phyloP scores from a whole-genome alignment of 2,329 filamentous ascomycete genomes.

The Stagonosporopsis vannaccii region DNA sequence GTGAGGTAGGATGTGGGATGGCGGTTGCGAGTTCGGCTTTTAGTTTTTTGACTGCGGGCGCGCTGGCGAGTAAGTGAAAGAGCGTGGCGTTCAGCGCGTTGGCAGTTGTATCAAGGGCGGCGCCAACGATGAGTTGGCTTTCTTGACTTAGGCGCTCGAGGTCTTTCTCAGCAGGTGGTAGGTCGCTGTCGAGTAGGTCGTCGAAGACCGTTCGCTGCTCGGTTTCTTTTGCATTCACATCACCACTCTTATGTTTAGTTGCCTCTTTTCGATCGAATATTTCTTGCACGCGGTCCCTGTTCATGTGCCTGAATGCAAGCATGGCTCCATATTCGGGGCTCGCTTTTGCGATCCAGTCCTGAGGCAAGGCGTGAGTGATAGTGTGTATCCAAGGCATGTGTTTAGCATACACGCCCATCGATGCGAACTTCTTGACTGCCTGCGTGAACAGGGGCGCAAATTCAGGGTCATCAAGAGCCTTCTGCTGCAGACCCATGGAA shows the following conservation, averaged over 20 bases:
- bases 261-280: neutral
- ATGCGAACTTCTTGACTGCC: conserved; percentile 1
- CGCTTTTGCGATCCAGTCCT: neutral
- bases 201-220: conserved; percentile 1
- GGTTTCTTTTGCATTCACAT: neutral
- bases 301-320: neutral
- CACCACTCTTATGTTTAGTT: neutral
- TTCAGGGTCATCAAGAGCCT: neutral
- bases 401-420: neutral
- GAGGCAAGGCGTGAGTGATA: neutral
- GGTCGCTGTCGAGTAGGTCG: neutral
- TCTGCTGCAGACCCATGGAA: conserved; percentile 2
- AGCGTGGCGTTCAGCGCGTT: conserved; percentile 10
- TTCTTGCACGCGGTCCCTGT: neutral
- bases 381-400: conserved; percentile 2
- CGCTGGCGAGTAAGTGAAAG: conserved; percentile 32
- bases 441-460: conserved; percentile 5
- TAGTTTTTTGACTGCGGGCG: neutral
- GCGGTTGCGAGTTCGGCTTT: conserved; percentile 25
- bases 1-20: conserved; percentile 15
- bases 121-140: conserved; percentile 13
- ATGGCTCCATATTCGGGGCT: conserved; percentile 1
- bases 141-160: conserved; percentile 1
- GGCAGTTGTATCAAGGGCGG: conserved; percentile 32
- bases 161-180: neutral